These are phyloP conservation scores for Tuber indicum DNA, from an alignment of 495 filamentous ascomycete genomes.

Conservation along the genomic window DNA sequence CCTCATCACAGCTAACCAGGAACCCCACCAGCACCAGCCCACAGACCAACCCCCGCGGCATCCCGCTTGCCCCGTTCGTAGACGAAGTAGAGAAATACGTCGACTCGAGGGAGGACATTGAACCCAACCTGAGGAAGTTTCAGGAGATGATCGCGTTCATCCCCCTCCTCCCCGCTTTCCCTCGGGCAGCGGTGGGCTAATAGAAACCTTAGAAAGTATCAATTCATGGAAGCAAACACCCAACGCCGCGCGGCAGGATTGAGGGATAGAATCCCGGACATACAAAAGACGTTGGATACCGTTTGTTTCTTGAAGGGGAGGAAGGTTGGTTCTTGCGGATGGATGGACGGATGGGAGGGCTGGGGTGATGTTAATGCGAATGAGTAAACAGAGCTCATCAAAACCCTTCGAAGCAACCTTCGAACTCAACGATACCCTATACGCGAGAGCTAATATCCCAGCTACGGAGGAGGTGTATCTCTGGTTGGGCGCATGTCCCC, in stretches of 20 bases:
- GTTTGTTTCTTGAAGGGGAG: slow-evolving; percentile 71
- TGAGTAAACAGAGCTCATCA: slow-evolving; percentile 34
- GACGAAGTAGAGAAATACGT: slow-evolving; percentile 96
- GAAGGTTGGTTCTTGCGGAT: slow-evolving; percentile 48
- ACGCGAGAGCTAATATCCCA: slow-evolving; percentile 74
- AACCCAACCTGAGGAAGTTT: slow-evolving; percentile 80
- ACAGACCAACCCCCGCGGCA: slow-evolving; percentile 82
- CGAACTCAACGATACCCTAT: slow-evolving; percentile 92
- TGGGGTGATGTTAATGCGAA: not conserved
- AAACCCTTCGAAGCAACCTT: slow-evolving; percentile 84
- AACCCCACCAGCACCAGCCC: slow-evolving; percentile 41
- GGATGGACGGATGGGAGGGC: slow-evolving; percentile 2
- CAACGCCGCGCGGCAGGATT: slow-evolving; percentile 73
- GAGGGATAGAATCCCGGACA: slow-evolving; percentile 93
- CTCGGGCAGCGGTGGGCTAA: slow-evolving; percentile 2
- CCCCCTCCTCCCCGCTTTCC: not conserved
- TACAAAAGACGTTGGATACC: slow-evolving; percentile 93
- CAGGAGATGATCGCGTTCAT: slow-evolving; percentile 96
- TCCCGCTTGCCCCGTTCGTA: slow-evolving; percentile 90
- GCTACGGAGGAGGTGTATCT: slow-evolving; percentile 89
- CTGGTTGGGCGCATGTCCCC: slow-evolving; percentile 70
- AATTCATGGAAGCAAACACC: slow-evolving; percentile 97
- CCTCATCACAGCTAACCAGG: not conserved
- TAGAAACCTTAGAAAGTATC: slow-evolving; percentile 67
- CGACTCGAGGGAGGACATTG: slow-evolving; percentile 75